phyloP scores from a whole-genome alignment of 495 filamentous ascomycete genomes.

The Penicillium fimorum region DNA sequence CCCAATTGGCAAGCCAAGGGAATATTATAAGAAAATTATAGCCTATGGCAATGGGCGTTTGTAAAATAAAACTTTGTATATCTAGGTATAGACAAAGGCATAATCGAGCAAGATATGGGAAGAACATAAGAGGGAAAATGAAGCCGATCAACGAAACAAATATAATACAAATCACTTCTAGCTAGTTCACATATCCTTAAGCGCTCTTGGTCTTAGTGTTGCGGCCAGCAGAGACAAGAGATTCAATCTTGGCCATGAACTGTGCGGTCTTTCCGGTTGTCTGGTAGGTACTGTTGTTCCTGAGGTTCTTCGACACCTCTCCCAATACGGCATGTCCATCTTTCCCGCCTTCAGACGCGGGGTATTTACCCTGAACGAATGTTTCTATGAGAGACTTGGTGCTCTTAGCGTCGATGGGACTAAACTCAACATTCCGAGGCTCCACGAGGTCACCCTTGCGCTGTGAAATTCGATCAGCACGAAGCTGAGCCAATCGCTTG shows the following conservation, averaged over 20 bases:
- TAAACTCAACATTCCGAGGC: slow-evolving; percentile 35
- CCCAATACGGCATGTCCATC: slow-evolving; percentile 32
- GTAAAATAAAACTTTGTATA: slow-evolving; percentile 25
- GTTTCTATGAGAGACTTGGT: slow-evolving; percentile 64
- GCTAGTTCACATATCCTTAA: slow-evolving; percentile 12
- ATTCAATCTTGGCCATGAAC: slow-evolving; percentile 46
- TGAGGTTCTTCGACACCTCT: slow-evolving; percentile 38
- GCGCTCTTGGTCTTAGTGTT: slow-evolving; percentile 32
- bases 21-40: background rate
- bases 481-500: slow-evolving; percentile 36
- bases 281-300: slow-evolving; percentile 48
- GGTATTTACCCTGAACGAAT: slow-evolving; percentile 60
- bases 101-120: slow-evolving; percentile 10
- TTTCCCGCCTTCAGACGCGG: slow-evolving; percentile 17
- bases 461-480: slow-evolving; percentile 44
- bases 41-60: background rate
- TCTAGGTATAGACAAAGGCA: slow-evolving; percentile 21
- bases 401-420: slow-evolving; percentile 55
- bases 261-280: slow-evolving; percentile 39
- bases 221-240: slow-evolving; percentile 35
- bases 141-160: slow-evolving; percentile 10
- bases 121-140: slow-evolving; percentile 10
- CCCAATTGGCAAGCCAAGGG: background rate
- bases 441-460: slow-evolving; percentile 41
- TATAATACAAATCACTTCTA: slow-evolving; percentile 32